Base-by-base conservation (phyloP, 164 flowering plant species). In the Berberis vulgaris region DNA sequence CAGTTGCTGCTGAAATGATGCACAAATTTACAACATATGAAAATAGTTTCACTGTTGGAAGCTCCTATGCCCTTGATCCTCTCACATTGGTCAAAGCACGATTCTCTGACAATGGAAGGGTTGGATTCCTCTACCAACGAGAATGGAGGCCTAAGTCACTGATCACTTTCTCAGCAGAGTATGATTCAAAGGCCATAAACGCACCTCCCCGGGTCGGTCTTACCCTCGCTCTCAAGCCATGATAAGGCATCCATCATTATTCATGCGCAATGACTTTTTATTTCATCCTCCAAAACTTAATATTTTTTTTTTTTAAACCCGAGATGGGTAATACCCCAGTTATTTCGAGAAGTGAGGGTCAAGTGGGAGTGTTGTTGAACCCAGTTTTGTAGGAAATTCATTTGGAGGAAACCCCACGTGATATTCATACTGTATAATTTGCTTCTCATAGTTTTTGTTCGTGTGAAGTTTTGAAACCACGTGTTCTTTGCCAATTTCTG, bases 131-230 rank as follows among this genome's bases (percentile, higher is more conserved):
- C 46, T 76, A 73, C 63, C 93, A 84, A 61, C 77, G 69, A 9
- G 87, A 84, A 66, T 89, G 96, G 96, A 79, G 96, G 75, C 91
- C 89, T 1, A 86, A 87, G 62, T 87, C 91, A 13, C 67, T 82
- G 42, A 57, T 82, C 49, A 89, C 89, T 2, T 6, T 89, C 63
- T 87, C 93, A 5, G 83, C 78, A 0, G 89, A 89, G 73, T 78
- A 75, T 46, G 83, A 89, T 66, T 39, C 82, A 2, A 82, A 81
- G 78, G 73, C 76, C n/a, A 64, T 46, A 9, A 54, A 54, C 40
- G 61, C 69, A 0, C 53, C 83, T 6, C 71, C 87, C 13, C 85
- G 70, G 73, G 54, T 80, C 7, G 96, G 96, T 41, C 84, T 89
- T 66, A 79, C 88, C 45, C 65, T 89, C 55, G 83, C 91, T 69